phyloP scores from a whole-genome alignment of 2,329 filamentous ascomycete species.

The Colletotrichum noveboracense region DNA sequence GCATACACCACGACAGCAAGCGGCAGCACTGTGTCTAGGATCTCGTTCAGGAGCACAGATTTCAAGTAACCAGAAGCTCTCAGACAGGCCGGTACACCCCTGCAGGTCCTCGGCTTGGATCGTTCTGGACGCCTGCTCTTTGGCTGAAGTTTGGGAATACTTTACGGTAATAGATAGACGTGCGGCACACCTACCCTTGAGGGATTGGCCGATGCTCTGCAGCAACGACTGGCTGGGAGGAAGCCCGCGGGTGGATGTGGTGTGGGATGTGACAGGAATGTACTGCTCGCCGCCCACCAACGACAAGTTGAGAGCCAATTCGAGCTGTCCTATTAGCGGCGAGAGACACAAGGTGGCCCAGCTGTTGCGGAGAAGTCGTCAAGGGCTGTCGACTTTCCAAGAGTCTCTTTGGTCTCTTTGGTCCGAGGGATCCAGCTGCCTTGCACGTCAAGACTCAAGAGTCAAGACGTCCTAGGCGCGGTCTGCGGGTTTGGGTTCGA shows the following conservation, averaged over 20 bases:
- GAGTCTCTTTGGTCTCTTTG: neutral
- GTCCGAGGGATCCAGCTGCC: neutral
- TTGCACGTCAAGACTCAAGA: neutral
- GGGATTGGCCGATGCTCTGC: conserved; percentile 3
- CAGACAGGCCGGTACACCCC: conserved; percentile 6
- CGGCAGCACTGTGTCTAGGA: neutral
- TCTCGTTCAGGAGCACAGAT: neutral
- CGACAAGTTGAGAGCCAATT: neutral
- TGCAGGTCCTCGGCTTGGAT: conserved; percentile 8
- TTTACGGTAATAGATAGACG: neutral
- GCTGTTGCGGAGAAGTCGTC: neutral
- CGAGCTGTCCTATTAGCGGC: neutral
- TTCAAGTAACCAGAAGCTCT: neutral
- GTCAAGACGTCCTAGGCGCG: neutral
- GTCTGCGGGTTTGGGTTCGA: neutral
- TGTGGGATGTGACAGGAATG: neutral
- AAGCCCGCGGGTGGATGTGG: neutral
- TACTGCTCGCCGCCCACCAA: neutral
- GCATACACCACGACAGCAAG: neutral
- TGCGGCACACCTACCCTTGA: neutral
- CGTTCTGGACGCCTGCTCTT: neutral
- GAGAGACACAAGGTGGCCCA: neutral
- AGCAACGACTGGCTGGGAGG: conserved; percentile 2
- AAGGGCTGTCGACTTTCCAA: neutral
- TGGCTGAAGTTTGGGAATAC: neutral